phyloP scores from a whole-genome alignment of 345 rosid genomes.

The Melastoma malabathricum region DNA sequence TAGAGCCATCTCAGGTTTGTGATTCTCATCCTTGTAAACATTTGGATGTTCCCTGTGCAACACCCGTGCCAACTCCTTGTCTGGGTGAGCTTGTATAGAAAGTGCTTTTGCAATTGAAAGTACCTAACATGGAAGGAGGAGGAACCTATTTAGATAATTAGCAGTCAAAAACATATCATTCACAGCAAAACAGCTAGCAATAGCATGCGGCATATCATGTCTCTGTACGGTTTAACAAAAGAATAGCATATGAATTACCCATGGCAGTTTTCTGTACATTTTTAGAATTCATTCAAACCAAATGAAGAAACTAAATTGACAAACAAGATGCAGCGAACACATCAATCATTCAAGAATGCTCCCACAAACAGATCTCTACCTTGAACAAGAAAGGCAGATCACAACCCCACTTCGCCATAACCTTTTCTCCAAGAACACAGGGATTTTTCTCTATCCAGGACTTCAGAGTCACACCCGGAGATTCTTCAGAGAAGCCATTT shows the following conservation, averaged over 20 bases:
- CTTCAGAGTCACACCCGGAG: slow-evolving; percentile 28
- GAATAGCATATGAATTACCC: no score
- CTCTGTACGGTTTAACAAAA: no score
- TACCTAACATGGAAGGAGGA: slow-evolving; percentile 30
- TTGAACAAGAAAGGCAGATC: slow-evolving; percentile 96
- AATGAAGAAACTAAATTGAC: not conserved
- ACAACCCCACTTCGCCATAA: slow-evolving; percentile 76
- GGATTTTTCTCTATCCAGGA: slow-evolving; percentile 67
- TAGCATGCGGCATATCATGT: no score
- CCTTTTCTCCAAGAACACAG: slow-evolving; percentile 55
- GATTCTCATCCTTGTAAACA: slow-evolving; percentile 77
- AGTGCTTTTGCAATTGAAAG: slow-evolving; percentile 84
- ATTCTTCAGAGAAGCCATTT: slow-evolving; percentile 19
- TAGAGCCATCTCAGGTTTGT: slow-evolving; percentile 99
- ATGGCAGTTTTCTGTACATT: no score
- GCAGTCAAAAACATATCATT: no score
- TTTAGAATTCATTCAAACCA: no score
- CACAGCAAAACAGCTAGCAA: no score
- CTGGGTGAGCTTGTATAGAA: slow-evolving; percentile 98
- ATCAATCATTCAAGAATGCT: not conserved
- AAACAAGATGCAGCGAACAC: not conserved
- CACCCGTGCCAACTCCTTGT: slow-evolving; percentile 58
- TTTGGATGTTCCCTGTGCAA: slow-evolving; percentile 67
- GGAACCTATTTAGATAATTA: not conserved
- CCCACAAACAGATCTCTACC: slow-evolving; percentile 21